Base-by-base conservation (phyloP, 192 early-diverging fungal species). In the Coemansia asiatica region DNA sequence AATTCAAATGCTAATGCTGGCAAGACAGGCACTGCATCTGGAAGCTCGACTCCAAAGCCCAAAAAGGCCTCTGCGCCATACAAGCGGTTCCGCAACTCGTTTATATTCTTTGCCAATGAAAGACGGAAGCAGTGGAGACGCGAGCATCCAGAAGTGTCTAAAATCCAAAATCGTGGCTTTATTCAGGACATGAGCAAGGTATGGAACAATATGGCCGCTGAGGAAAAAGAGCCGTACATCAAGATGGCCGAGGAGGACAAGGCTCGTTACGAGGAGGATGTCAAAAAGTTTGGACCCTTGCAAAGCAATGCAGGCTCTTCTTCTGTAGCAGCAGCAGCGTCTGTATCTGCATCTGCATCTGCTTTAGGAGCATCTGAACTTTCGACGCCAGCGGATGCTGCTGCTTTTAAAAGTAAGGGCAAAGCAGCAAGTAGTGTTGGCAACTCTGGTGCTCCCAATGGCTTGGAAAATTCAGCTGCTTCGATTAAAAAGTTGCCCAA, bases 41-140 rank as follows among this genome's bases (percentile, higher is more conserved):
- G 44, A 36, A 56, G 35, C 67, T 46, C 61, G 46, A 67, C 35
- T 21, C 36, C 64, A 18, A 69, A 61, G 35, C 48, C 55, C 60
- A 56, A 63, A 26, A 67, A 60, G 51, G 27, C 44, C 1, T 60
- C 62, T 48, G 72, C 69, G 15, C 64, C 62, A 2, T 81, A 75
- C 64, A 81, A 81, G 49, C 72, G 79, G 6, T 81, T 81, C 64
- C 63, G 79, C 53, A 81, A 81, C 55, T 81, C 79, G 55, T 81
- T 81, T 54, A 81, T 81, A 19, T 81, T 74, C 63, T 81, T 81
- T 72, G 79, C 72, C 36, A 81, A 81, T 50, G 79, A 75, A 54
- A 57, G 65, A 7, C 79, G 79, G 56, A 69, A 69, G 67, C 67
- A 72, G 40, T 74, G 71, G 64, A 63, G 29, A 47, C 73, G 33